phyloP scores from a whole-genome alignment of 169 alveolate species.

The Babesia gibsoni region DNA sequence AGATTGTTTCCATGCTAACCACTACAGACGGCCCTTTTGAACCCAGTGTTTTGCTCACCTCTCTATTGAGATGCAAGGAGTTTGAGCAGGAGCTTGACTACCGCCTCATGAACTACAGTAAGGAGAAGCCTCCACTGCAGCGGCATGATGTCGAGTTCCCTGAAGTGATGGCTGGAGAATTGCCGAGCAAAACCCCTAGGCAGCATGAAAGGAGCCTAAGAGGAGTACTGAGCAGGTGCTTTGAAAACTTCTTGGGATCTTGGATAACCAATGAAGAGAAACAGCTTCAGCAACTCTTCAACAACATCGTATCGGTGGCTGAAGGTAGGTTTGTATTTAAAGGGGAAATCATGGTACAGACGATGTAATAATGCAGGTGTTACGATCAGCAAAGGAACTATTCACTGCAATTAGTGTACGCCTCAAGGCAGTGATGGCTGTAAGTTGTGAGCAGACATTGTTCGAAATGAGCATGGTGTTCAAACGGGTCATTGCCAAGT shows the following conservation, averaged over 20 bases:
- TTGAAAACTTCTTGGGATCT: constrained; percentile 54
- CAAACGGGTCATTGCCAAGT: constrained; percentile 31
- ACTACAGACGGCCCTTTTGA: constrained; percentile 8
- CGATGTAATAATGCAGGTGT: constrained; percentile 39
- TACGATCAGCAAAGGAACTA: constrained; percentile 52
- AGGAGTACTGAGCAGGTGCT: constrained; percentile 54
- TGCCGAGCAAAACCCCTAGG: neutral
- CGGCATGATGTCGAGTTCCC: constrained; percentile 39
- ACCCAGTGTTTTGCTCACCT: constrained; percentile 36
- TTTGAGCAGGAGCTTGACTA: constrained; percentile 57
- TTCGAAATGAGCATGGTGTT: constrained; percentile 58
- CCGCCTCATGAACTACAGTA: constrained; percentile 7
- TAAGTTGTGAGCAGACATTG: constrained; percentile 58
- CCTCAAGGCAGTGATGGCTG: constrained; percentile 51
- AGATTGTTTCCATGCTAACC: constrained; percentile 26
- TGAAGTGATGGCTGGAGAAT: constrained; percentile 18
- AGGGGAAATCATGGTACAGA: constrained; percentile 1
- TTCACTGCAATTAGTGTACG: constrained; percentile 49
- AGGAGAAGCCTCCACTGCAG: neutral
- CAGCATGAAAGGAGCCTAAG: neutral
- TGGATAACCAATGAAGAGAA: constrained; percentile 57
- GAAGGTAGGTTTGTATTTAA: constrained; percentile 3
- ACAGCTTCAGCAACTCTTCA: constrained; percentile 38
- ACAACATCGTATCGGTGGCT: constrained; percentile 14
- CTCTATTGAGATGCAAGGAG: constrained; percentile 53